Evolutionary conservation across 345 rosid species (phyloP).

Genomic region (Eucalyptus cloeziana): DNA sequence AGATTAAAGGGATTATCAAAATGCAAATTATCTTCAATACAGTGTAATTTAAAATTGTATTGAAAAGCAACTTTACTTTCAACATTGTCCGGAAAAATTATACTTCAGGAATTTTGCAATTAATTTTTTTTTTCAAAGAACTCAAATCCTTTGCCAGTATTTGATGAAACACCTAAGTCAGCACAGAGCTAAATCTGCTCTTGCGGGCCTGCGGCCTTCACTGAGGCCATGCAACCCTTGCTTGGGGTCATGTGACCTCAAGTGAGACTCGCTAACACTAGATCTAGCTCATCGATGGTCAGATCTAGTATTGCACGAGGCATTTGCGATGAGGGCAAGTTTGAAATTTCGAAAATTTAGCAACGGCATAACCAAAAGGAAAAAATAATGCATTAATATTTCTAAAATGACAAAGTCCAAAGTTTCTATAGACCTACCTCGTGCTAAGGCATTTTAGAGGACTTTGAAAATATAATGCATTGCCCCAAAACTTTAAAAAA

Average conservation of each 20-base stretch:
- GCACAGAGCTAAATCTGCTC: rapidly evolving
- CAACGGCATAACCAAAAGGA: background rate
- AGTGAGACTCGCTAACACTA: background rate
- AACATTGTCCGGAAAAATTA: rapidly evolving
- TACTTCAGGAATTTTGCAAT: background rate
- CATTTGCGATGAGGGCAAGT: rapidly evolving
- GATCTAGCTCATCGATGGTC: rapidly evolving
- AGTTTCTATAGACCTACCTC: background rate
- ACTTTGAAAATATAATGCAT: background rate
- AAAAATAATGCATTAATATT: background rate
- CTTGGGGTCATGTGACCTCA: background rate
- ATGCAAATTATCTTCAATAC: background rate
- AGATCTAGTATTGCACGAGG: rapidly evolving
- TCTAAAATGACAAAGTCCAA: background rate
- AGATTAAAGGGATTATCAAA: background rate
- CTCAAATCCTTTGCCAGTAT: rapidly evolving
- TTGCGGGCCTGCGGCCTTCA: background rate
- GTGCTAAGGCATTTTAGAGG: background rate
- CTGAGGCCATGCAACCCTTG: background rate
- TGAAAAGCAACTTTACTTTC: background rate
- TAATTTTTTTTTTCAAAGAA: background rate
- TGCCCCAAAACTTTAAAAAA: background rate
- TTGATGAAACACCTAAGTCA: rapidly evolving
- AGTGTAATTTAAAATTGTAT: background rate
- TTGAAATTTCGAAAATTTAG: background rate